phyloP scores from a whole-genome alignment of 2,329 filamentous ascomycete species.

The Gyromitra esculenta region DNA sequence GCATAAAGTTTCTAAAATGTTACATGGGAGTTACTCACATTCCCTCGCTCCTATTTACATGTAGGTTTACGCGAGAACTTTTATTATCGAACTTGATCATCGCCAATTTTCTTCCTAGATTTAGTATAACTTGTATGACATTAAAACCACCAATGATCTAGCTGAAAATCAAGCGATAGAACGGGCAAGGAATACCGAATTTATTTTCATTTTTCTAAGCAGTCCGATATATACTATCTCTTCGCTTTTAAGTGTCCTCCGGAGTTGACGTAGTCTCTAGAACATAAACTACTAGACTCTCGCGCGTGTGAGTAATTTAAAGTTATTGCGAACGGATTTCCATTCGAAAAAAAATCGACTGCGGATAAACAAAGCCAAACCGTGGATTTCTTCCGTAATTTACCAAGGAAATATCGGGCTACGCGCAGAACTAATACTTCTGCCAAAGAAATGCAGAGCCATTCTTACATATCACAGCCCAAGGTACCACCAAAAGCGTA shows the following conservation, averaged over 20 bases:
- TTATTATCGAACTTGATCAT: background rate
- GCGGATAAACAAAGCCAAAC: too few relatives aligned
- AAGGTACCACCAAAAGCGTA: constrained; percentile 9
- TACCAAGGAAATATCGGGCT: constrained; percentile 1
- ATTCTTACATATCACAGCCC: background rate
- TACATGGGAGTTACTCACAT: background rate
- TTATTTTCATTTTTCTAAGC: background rate
- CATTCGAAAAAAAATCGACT: too few relatives aligned
- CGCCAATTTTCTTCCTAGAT: background rate
- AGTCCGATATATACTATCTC: background rate
- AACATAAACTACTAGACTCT: background rate
- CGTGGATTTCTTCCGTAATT: constrained; percentile 9
- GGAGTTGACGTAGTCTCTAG: background rate
- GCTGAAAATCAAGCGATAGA: background rate
- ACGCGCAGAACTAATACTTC: background rate
- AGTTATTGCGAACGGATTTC: background rate
- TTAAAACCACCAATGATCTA: background rate
- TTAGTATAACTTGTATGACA: background rate
- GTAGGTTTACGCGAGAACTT: background rate
- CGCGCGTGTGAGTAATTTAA: background rate
- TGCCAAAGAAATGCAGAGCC: background rate
- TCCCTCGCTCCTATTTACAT: background rate
- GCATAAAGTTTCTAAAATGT: background rate
- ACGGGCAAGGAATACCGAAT: background rate
- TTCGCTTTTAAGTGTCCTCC: too few relatives aligned